Evolutionary conservation across 306 rosid genomes (phyloP), one percentile per base, ranked within the genome.

Genomic region (Vachellia collinsii): DNA sequence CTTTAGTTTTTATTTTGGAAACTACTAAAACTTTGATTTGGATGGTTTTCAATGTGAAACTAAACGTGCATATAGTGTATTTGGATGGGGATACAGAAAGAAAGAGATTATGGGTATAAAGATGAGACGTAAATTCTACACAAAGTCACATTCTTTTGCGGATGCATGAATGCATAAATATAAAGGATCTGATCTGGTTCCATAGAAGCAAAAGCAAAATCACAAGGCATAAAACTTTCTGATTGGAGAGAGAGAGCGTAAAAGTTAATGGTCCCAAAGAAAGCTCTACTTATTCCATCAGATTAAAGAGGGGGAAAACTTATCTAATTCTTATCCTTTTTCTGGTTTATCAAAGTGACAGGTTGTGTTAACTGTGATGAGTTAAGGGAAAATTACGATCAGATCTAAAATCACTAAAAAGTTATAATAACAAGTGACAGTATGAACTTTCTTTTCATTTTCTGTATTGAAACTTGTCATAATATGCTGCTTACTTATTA

Each of bases 201-300:
- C 36, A 23, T 4, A 23, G 14, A 16, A 79, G 76, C 81, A 73
- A 72, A 79, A 78, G 75, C 77, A 71, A 78, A 74, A 77, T 75
- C 69, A 80, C 51, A 74, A 80, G 23, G 81, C 78, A 86, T 78
- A 80, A 42, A 72, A 78, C 51, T 58, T 79, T 62, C 11, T 54
- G 3, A 54, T 54, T 54, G 25, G 61, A n/a, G 61, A 8, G 62
- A 3, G 47, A 43, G 47, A 43, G 13, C 9, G 62, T n/a, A 63
- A 50, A 70, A 73, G 67, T 71, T 62, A 17, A 14, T 41, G 64
- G 82, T 64, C 63, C 70, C 63, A 63, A 7, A 72, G 25, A 72
- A 50, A 19, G 43, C 61, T 59, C 78, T 71, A 61, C 70, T 50
- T 29, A 42, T 53, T 11, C 38, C 19, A 61, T 61, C 17, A 61